These are phyloP conservation scores for Solanum chiquidenum DNA, from an alignment of 257 asterid genomes.

Conservation along the genomic window DNA sequence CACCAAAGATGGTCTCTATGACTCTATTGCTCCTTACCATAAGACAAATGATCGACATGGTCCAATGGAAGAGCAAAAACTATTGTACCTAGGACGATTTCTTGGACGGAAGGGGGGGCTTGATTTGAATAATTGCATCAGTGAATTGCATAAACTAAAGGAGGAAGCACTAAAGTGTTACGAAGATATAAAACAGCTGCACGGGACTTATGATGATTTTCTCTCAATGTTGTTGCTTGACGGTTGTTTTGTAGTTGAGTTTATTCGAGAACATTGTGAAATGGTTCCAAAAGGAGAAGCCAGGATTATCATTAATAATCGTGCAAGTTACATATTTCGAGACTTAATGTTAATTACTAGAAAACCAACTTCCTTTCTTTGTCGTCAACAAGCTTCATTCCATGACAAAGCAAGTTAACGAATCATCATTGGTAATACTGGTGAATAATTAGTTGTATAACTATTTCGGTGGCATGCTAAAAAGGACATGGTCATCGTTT, in stretches of 20 bases:
- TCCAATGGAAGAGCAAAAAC: background rate
- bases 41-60: background rate
- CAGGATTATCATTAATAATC: background rate
- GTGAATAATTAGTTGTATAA: background rate
- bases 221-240: background rate
- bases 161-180: too few species aligned
- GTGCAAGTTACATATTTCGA: too few species aligned
- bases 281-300: background rate
- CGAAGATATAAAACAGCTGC: background rate
- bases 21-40: too few species aligned
- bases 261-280: background rate
- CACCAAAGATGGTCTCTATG: too few species aligned
- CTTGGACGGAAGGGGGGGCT: background rate
- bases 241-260: slow-evolving; percentile 9
- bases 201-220: too few species aligned
- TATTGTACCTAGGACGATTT: background rate
- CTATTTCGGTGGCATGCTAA: background rate
- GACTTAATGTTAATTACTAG: background rate
- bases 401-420: background rate
- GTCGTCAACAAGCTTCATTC: background rate
- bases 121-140: too few species aligned
- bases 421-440: background rate
- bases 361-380: slow-evolving; percentile 9
- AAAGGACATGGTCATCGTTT: background rate
- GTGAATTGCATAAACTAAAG: too few species aligned